Evolutionary conservation across 495 filamentous ascomycete species (phyloP).

Genomic region (Talaromyces liani): DNA sequence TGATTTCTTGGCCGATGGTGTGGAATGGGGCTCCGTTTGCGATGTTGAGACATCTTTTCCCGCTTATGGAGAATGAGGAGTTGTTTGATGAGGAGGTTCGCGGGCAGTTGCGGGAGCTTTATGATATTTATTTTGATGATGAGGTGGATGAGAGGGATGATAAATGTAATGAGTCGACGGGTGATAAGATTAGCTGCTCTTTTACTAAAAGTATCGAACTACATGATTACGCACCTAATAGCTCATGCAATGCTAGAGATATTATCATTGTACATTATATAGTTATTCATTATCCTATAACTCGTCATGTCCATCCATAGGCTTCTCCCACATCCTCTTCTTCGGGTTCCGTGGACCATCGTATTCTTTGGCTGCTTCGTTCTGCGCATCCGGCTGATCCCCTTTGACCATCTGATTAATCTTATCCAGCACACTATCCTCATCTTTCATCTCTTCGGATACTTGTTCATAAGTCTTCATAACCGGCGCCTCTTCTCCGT

Average conservation of each 20-base stretch:
- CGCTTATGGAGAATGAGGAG: neutral
- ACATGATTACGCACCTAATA: neutral
- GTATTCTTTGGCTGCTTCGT: constrained; percentile 30
- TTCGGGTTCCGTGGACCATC: constrained; percentile 58
- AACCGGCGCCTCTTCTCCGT: neutral
- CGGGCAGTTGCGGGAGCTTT: neutral
- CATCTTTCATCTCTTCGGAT: constrained; percentile 15
- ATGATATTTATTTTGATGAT: neutral
- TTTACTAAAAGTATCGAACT: too few relatives aligned
- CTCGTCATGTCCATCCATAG: constrained; percentile 52
- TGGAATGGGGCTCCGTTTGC: constrained; percentile 1
- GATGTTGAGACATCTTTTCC: neutral
- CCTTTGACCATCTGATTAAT: constrained; percentile 49
- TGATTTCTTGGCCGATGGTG: neutral
- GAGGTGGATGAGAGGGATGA: too few relatives aligned
- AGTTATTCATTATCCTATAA: constrained; percentile 1
- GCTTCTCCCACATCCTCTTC: constrained; percentile 83
- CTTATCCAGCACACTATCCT: constrained; percentile 42
- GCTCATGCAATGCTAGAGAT: neutral
- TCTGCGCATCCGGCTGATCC: constrained; percentile 24
- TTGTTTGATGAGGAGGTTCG: neutral
- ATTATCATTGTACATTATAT: neutral
- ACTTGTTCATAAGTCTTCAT: constrained; percentile 21
- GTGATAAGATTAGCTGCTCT: too few relatives aligned
- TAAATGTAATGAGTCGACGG: too few relatives aligned